Evolutionary conservation across 2,329 filamentous ascomycete genomes (phyloP), one percentile per base, ranked within the genome.

Genomic region (Clathrospora elynae): DNA sequence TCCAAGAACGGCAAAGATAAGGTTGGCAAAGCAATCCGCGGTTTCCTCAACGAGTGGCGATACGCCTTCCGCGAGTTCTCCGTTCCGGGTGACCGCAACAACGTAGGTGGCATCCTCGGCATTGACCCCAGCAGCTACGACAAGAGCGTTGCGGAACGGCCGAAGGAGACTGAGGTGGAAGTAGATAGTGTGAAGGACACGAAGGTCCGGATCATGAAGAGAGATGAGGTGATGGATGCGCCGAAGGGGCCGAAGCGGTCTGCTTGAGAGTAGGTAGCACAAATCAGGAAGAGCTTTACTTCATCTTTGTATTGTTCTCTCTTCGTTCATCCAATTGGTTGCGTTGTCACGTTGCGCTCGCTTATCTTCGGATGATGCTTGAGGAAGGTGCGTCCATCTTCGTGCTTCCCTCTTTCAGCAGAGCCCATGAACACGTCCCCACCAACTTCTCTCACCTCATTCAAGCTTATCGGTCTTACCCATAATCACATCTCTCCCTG

Each of bases 1-100:
- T 95, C 89, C 69, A 97, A 97, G 77, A 96, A 96, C 66, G 92
- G 93, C 61, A 97, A 97, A 71, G 93, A 99, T 72, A 99, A 99
- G 73, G 89, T 99, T 23, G 92, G 92, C 65, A 96, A 95, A 73
- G 90, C 91, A 1, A 85, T 97, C 50, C 86, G 93, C 40, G 84
- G 82, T 55, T 97, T 95, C 74, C 76, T 99, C 41, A 95, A 92
- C 65, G 92, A 97, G 68, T 96, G 91, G 90, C 84, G 89, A 51
- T 99, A 96, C 67, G 87, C 89, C 0, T 99, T 92, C 73, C 86
- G 92, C 40, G 93, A 99, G 72, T 99, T 99, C 71, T 93, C 88
- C 24, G 91, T 96, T 7, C 90, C 91, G 2, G 92, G 92, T n/a
- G 93, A 97, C 70, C 82, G 90, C 73, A 91, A 90, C 46, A 92